Evolutionary conservation across 179 eudicot species (phyloP).

Genomic region (Silene coronaria): DNA sequence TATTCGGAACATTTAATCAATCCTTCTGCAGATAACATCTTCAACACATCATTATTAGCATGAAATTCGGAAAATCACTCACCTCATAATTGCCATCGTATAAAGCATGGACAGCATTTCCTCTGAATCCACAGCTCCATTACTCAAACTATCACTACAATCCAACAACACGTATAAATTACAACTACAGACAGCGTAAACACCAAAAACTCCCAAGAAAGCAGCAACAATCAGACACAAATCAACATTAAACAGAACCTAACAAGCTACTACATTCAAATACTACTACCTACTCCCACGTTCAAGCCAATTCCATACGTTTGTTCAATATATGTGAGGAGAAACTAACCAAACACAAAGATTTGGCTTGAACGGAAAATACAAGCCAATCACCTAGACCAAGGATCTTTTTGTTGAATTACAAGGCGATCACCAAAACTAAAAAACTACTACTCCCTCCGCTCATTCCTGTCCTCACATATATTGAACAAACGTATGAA

Average conservation of each 20-base stretch:
- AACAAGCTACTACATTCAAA: neutral
- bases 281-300: no score
- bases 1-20: neutral
- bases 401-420: no score
- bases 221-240: neutral
- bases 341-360: no score
- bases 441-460: no score
- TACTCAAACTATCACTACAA: constrained; percentile 36
- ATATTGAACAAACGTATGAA: no score
- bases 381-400: no score
- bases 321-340: no score
- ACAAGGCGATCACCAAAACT: no score
- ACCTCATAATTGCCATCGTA: constrained; percentile 81
- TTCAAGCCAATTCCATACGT: no score
- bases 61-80: constrained; percentile 3
- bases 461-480: no score
- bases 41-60: neutral
- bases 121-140: constrained; percentile 42
- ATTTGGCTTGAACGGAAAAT: no score
- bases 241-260: neutral
- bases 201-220: neutral
- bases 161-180: constrained; percentile 1
- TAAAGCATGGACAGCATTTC: constrained; percentile 74
- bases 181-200: neutral
- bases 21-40: neutral